phyloP scores from a whole-genome alignment of 495 filamentous ascomycete species.

The Thozetella sp. region DNA sequence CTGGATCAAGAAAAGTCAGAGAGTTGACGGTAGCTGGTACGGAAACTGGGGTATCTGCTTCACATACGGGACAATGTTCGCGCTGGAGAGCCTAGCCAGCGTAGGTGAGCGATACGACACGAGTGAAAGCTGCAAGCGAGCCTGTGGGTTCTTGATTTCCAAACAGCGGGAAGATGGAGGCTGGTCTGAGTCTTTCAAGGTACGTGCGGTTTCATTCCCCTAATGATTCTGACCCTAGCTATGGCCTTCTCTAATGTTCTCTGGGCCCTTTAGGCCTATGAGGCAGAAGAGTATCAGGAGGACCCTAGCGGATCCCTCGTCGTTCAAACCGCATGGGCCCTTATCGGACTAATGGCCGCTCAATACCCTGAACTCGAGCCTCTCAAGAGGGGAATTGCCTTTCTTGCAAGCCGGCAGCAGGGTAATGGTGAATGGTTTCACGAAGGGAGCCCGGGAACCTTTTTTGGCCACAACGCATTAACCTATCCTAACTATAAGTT shows the following conservation, averaged over 20 bases:
- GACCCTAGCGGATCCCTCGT: conserved; percentile 69
- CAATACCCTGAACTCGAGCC: conserved; percentile 75
- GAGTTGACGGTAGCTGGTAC: conserved; percentile 90
- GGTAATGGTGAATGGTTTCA: conserved; percentile 92
- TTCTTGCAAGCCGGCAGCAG: conserved; percentile 85
- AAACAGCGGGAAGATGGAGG: conserved; percentile 88
- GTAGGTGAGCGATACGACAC: conserved; percentile 83
- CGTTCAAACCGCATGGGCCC: conserved; percentile 90
- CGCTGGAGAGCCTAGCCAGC: conserved; percentile 79
- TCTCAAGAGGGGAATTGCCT: conserved; percentile 71
- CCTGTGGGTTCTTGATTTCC: conserved; percentile 81
- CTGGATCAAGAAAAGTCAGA: conserved; percentile 81
- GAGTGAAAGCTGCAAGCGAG: conserved; percentile 67
- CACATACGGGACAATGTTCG: conserved; percentile 95
- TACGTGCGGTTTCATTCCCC: conserved; percentile 39
- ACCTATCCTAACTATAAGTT: conserved; percentile 99
- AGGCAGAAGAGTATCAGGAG: conserved; percentile 52
- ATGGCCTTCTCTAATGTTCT: conserved; percentile 8
- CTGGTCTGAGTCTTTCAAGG: conserved; percentile 94
- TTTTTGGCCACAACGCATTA: conserved; percentile 99
- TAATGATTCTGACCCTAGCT: background rate
- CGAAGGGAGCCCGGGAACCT: conserved; percentile 95
- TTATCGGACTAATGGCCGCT: conserved; percentile 82
- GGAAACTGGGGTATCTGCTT: conserved; percentile 98
- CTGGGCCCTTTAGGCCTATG: conserved; percentile 43